Evolutionary conservation across 306 rosid genomes (phyloP), one percentile per base, ranked within the genome.

Genomic region (Canavalia ensiformis): DNA sequence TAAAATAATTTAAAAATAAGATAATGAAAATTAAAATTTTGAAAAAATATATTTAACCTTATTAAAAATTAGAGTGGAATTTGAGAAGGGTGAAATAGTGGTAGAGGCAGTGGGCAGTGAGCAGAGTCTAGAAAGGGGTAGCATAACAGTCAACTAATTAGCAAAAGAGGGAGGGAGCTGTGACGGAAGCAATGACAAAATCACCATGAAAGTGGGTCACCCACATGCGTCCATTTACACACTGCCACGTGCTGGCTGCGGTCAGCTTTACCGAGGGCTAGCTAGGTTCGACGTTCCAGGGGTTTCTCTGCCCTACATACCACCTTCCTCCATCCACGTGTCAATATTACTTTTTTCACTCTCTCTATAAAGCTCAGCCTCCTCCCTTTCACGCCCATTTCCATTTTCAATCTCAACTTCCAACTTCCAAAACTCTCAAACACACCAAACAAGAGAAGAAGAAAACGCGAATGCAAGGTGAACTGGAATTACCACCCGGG

Each of bases 111-210:
- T 44, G 47, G 5, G 47, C 5, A 44, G 47, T 4, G 47, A 44
- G 47, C 1, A 6, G 47, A 2, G 6, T 1, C 6, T 4, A 6
- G 1, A 6, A 7, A 44, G 1, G 47, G 4, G 47, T 78, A 65
- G 39, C 6, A 6, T 4, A 65, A 37, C 86, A 51, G 94, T 91
- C 89, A 88, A 89, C 85, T 1, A 18, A 18, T 49, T 11, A 57
- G 76, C 63, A 68, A 46, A 66, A 68, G 49, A 0, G 30, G 13
- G 9, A 13, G 70, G 60, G 18, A 2, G 8, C 25, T 72, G 75
- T 92, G 94, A 94, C 91, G 95, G 11, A 87, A 85, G 95, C 97
- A 68, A 3, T 94, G 98, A 94, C 98, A 84, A 59, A 83, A 92
- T 66, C 4, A 52, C 12, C 5, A 0, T 2, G 8, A 0, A 18